phyloP scores from a whole-genome alignment of 2,329 filamentous ascomycete genomes.

The Neopestalotiopsis sp. region DNA sequence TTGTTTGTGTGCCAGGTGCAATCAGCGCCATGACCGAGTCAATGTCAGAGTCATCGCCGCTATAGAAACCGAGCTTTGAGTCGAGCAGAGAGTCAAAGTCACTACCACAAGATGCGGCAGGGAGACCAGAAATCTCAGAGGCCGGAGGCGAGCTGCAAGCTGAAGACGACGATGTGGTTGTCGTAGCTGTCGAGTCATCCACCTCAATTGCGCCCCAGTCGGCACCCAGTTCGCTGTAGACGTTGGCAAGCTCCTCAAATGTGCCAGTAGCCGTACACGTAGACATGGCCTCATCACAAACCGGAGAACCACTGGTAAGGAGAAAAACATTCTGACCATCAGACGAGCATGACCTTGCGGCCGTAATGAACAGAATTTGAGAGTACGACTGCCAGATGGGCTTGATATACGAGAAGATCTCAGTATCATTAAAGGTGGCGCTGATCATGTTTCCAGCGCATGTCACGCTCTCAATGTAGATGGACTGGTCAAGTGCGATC shows the following conservation, averaged over 20 bases:
- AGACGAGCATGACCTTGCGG: neutral
- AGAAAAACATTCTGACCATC: conserved; percentile 3
- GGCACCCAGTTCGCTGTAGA: conserved; percentile 2
- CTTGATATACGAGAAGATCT: neutral
- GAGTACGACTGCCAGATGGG: conserved; percentile 3
- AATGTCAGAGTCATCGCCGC: neutral
- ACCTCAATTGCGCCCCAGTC: conserved; percentile 4
- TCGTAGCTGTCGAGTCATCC: neutral
- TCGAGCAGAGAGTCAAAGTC: conserved; percentile 5
- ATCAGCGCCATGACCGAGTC: conserved; percentile 9
- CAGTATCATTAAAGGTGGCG: neutral
- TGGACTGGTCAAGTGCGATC: conserved; percentile 8
- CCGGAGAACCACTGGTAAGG: neutral
- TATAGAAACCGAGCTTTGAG: neutral
- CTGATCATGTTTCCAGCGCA: conserved; percentile 3
- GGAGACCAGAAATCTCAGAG: neutral
- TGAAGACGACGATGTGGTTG: neutral
- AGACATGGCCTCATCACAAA: neutral
- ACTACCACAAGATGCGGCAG: neutral
- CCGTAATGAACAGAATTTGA: conserved; percentile 8
- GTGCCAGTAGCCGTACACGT: neutral
- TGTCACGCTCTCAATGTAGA: conserved; percentile 6
- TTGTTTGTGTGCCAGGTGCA: neutral
- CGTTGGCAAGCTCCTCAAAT: neutral
- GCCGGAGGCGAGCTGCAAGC: conserved; percentile 6